Base-by-base conservation (phyloP, 73 alveolate genomes). In the Paramecium sonneborni region DNA sequence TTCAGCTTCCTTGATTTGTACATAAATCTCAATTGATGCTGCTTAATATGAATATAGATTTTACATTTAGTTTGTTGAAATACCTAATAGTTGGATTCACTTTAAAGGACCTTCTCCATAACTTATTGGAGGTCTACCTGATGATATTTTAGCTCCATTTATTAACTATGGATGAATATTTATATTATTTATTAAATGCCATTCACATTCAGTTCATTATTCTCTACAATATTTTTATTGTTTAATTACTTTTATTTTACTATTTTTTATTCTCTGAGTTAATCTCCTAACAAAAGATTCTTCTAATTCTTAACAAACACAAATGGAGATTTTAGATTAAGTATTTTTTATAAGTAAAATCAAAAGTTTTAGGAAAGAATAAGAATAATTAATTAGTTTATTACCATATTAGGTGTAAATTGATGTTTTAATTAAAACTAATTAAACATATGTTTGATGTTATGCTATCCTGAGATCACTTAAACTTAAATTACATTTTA, bases 391-490 rank as follows among this genome's bases (percentile, higher is more conserved):
- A 23, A 62, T 62, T 3, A 6, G 28, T 26, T 32, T 23, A 62
- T 62, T 62, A 62, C 1, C 84, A 30, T n/a, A n/a, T n/a, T n/a
- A n/a, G n/a, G n/a, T n/a, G n/a, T n/a, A 43, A 43, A 9, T 43
- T 43, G 57, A 43, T 7, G 7, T n/a, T 38, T 72, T 72, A 18
- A 72, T 58, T 72, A 28, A 38, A 37, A 41, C 35, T 5, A 37
- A 72, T 28, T n/a, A n/a, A 62, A 62, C 84, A 62, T 43, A 62
- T 26, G 39, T 30, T 30, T 43, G 84, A 62, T 62, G 84, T n/a
- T 14, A 35, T 72, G 86, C 86, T 4, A 72, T 72, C 30, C 62
- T 72, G 20, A 72, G 86, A 72, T 72, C 86, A 35, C 86, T 72
- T 30, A 72, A 72, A 38, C 86, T 62, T 28, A 30, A 37, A 30